Base-by-base conservation (phyloP, 2,329 filamentous ascomycete genomes). In the Calonectria leucothoes region DNA sequence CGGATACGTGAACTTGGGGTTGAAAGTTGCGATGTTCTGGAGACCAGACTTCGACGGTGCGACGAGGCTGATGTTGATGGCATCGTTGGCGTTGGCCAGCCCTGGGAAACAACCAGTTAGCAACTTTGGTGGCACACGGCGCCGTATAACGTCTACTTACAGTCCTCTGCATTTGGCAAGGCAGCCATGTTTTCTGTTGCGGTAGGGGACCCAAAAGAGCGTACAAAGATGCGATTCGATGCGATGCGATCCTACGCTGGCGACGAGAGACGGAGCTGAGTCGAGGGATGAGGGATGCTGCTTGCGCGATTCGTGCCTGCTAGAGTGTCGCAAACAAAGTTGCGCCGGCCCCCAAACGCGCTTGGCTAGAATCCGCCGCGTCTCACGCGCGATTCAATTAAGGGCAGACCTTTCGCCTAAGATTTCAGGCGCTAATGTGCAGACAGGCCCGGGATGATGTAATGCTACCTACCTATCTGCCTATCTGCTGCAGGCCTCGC, bases 1-100 rank as follows among this genome's bases (percentile, higher is more conserved):
- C 1, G 95, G 88, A 84, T 98, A 98, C 23, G 96, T 98, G 83
- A 96, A 97, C 81, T 91, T 91, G 0, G 97, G 97, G 74, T 94
- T 89, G 84, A 99, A 98, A 33, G 91, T 90, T 31, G 90, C 89
- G 78, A 93, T 86, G 37, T 89, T 90, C 79, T 90, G 91, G 64
- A 90, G 81, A 76, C 87, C 87, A 10, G 84, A 84, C 23, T 86
- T 83, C 7, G 87, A 84, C 14, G 90, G 87, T 49, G 87, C 86
- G 23, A 91, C 85, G 42, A 94, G 87, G 66, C 90, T 91, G 79
- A 95, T 88, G 67, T 86, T 87, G 78, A 94, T 82, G 70, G 91
- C 91, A 78, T 93, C 89, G 78, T 90, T 93, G 81, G 91, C 88
- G 79, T 90, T 87, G 72, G 86, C 85, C 66, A 90, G 88, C 92